Conservation (phyloP, 768 basidiomycete species). For the Dendrothele bispora region DNA sequence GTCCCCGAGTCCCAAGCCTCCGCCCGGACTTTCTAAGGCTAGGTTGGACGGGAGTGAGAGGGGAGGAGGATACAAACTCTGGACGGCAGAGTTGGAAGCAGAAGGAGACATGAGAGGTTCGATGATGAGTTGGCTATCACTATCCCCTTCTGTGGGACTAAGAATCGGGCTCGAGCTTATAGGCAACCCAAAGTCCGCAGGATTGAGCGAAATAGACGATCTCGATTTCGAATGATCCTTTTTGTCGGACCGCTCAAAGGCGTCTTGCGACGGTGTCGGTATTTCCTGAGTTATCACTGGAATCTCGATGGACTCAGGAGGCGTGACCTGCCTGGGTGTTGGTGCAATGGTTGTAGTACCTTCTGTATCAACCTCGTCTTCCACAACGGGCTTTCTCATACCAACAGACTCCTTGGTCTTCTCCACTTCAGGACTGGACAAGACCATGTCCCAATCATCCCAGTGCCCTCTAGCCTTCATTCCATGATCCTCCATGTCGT, state of each 20-base stretch:
- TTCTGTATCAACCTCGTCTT: background rate
- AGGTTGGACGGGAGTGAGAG: slow-evolving; percentile 31
- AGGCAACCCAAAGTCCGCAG: no score
- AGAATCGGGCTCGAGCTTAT: no score
- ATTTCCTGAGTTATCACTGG: background rate
- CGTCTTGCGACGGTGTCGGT: no score
- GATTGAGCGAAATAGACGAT: no score
- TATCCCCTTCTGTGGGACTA: no score
- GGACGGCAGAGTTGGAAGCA: slow-evolving; percentile 12
- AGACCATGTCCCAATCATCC: slow-evolving; percentile 46
- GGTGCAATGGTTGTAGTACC: background rate
- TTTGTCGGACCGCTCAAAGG: no score
- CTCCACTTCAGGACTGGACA: slow-evolving; percentile 41
- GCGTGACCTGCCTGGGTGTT: background rate
- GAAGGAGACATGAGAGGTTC: slow-evolving; percentile 53
- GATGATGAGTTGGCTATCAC: slow-evolving; percentile 43
- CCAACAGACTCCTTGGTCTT: slow-evolving; percentile 3
- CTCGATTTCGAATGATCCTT: no score
- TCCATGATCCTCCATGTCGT: slow-evolving; percentile 42
- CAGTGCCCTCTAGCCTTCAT: slow-evolving; percentile 37
- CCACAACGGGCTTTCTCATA: background rate
- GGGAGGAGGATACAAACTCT: slow-evolving; percentile 31
- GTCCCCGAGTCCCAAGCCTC: slow-evolving; percentile 43
- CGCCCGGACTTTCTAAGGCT: slow-evolving; percentile 1
- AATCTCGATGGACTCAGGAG: no score